These are phyloP conservation scores for Suhomyces atakaporum DNA, from an alignment of 1,139 yeast genomes.

Conservation along the genomic window DNA sequence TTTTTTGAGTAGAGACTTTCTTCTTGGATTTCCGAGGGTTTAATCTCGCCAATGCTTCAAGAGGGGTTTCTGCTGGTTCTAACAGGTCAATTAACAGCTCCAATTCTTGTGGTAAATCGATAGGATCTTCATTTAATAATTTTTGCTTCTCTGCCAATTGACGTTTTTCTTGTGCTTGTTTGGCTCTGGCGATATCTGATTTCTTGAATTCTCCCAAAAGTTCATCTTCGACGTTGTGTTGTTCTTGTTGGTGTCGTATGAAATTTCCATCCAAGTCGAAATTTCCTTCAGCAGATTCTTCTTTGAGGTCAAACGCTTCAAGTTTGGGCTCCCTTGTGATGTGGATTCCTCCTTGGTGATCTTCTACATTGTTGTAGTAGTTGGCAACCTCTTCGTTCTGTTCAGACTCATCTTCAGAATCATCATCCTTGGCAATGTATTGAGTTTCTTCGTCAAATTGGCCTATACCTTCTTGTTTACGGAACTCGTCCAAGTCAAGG, in stretches of 20 bases:
- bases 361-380: constrained; percentile 12
- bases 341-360: constrained; percentile 4
- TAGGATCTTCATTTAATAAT: constrained; percentile 11
- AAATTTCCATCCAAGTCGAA: constrained; percentile 67
- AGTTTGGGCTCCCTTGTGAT: constrained; percentile 16
- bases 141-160: constrained; percentile 15
- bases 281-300: constrained; percentile 60
- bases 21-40: constrained; percentile 29
- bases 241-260: constrained; percentile 41
- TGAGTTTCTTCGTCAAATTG: constrained; percentile 15
- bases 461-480: constrained; percentile 21
- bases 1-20: constrained; percentile 12
- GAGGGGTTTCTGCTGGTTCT: constrained; percentile 63
- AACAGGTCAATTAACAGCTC: constrained; percentile 41
- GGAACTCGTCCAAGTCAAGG: constrained; percentile 37
- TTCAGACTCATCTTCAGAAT: constrained; percentile 10
- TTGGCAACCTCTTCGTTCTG: constrained; percentile 6
- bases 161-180: constrained; percentile 38
- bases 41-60: constrained; percentile 59
- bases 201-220: constrained; percentile 50
- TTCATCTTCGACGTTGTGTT: constrained; percentile 39
- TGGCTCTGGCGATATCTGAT: constrained; percentile 51
- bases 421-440: constrained; percentile 2
- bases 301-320: constrained; percentile 62
- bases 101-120: constrained; percentile 30